Evolutionary conservation across 1,139 yeast genomes (phyloP).

Genomic region (Geotrichum europaeum): DNA sequence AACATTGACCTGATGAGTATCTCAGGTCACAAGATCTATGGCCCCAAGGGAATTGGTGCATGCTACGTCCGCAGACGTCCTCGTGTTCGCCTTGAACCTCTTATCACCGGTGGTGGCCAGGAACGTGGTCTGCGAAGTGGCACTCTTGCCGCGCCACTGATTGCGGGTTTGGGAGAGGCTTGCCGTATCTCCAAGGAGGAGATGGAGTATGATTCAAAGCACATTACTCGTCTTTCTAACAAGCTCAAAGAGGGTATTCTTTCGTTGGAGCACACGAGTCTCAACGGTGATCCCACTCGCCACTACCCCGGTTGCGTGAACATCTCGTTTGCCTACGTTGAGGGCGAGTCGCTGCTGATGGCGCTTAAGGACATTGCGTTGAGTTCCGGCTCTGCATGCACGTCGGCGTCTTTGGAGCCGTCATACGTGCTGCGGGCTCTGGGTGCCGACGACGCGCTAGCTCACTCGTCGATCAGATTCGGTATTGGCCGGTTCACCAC

Average conservation of each 20-base stretch:
- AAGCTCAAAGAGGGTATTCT: conserved; percentile 69
- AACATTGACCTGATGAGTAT: conserved; percentile 90
- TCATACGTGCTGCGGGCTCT: conserved; percentile 92
- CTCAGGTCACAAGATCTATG: conserved; percentile 93
- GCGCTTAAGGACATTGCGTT: conserved; percentile 95
- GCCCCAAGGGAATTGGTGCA: conserved; percentile 98
- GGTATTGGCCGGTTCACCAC: conserved; percentile 98
- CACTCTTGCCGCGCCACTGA: conserved; percentile 90
- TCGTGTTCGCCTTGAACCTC: conserved; percentile 92
- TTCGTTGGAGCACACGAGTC: conserved; percentile 77
- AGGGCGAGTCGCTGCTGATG: conserved; percentile 96
- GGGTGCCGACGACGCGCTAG: conserved; percentile 97
- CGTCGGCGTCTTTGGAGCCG: conserved; percentile 97
- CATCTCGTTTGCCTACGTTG: conserved; percentile 92
- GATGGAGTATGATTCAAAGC: conserved; percentile 63
- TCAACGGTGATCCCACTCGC: conserved; percentile 74
- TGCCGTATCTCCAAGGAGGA: conserved; percentile 77
- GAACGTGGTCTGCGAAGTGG: conserved; percentile 98
- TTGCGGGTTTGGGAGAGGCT: conserved; percentile 97
- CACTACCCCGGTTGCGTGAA: conserved; percentile 93
- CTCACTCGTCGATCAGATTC: conserved; percentile 93
- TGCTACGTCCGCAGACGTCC: conserved; percentile 95
- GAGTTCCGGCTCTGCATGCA: conserved; percentile 98
- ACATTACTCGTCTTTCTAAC: conserved; percentile 63
- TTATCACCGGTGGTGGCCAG: conserved; percentile 97